Base-by-base conservation (phyloP, 768 basidiomycete species). In the Collybia nuda region DNA sequence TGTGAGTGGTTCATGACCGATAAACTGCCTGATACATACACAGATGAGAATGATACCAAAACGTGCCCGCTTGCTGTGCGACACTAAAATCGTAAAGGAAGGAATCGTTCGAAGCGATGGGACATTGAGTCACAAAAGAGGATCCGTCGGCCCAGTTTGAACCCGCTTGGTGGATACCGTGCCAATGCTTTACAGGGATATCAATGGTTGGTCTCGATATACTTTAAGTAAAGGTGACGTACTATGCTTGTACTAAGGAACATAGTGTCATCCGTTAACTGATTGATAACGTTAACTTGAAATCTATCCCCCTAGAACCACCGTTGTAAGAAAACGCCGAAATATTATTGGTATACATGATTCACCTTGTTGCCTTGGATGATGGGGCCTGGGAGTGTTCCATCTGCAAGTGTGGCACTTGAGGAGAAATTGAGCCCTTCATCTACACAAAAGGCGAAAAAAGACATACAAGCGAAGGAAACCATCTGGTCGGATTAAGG, bases 401-500 rank as follows among this genome's bases (percentile, higher is more conserved):
- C 32, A 1, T 36, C 46, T 17, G 44, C 44, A 17, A 45, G 44
- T 18, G 26, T 24, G 36, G 44, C 29, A 35, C 44, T 45, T 8
- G 9, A 2, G 6, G 15, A 21, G 24, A 44, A 18, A 21, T 43
- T 23, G 41, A 24, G 41, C 21, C 26, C 18, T 40, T 21, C 21
- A 19, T 17, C 26, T 21, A 17, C 40, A 42, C 22, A 21, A 3
- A 4, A 26, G 24, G 7, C 19, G 8, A 14, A 5, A 22, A 21
- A 21, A 9, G 12, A 65, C 74, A 43, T 19, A 73, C 70, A 67
- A 63, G 45, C 77, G 63, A 58, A 48, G 46, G 51, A 72, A 79
- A 24, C 81, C 78, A 62, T 81, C 81, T 0, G 81, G 80, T 4
- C 74, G 56, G 47, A 81, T 74, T 8, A 63, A 52, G 45, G 62